phyloP scores from a whole-genome alignment of 305 asterid genomes.

The Petunia hybrid region DNA sequence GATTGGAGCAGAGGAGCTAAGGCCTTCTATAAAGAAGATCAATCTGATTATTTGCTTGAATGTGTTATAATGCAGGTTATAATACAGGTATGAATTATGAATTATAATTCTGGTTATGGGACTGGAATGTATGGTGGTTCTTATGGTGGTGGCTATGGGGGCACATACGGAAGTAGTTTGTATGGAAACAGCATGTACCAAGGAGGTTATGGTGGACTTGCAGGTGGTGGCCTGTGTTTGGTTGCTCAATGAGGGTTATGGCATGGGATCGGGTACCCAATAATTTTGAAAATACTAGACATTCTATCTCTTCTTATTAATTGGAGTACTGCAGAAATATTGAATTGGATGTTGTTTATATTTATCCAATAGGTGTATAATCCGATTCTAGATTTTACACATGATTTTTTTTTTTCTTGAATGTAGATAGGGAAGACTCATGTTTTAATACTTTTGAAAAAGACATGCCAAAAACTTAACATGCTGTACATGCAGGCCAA shows the following conservation, averaged over 20 bases:
- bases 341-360: too few relatives aligned
- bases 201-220: constrained; percentile 88
- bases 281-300: too few relatives aligned
- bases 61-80: constrained; percentile 59
- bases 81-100: constrained; percentile 56
- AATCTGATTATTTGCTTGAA: constrained; percentile 33
- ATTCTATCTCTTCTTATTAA: too few relatives aligned
- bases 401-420: too few relatives aligned
- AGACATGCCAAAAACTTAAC: too few relatives aligned
- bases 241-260: constrained; percentile 86
- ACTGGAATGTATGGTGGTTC: constrained; percentile 59
- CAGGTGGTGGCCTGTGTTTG: constrained; percentile 77
- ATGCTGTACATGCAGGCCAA: too few relatives aligned
- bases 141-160: constrained; percentile 62
- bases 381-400: too few relatives aligned
- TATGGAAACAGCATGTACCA: constrained; percentile 88
- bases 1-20: constrained; percentile 8
- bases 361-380: too few relatives aligned
- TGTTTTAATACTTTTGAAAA: too few relatives aligned
- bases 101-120: constrained; percentile 75
- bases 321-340: too few relatives aligned
- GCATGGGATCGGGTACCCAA: constrained; percentile 75
- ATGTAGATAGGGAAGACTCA: too few relatives aligned
- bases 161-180: constrained; percentile 77
- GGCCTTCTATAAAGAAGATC: background rate